Conservation (phyloP, 257 asterid genomes). For the Gardenia jasminoides region DNA sequence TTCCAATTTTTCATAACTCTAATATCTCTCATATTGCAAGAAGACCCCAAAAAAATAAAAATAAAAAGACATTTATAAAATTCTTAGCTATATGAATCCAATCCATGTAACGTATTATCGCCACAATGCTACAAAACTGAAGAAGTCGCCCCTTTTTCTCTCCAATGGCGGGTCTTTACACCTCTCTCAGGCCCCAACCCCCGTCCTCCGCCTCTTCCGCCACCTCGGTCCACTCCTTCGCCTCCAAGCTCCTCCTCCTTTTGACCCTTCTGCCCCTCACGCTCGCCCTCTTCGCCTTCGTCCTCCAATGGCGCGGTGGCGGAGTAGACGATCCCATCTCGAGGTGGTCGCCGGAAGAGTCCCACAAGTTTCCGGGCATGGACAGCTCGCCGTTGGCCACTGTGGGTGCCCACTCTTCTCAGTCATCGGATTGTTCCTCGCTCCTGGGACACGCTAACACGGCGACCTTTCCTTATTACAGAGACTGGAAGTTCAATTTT, state of each 20-base stretch:
- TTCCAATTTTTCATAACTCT: too few species aligned
- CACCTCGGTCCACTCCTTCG: constrained; percentile 25
- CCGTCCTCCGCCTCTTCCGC: constrained; percentile 36
- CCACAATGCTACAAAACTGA: not conserved
- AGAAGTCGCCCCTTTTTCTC: not conserved
- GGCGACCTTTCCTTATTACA: constrained; percentile 50
- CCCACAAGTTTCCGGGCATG: constrained; percentile 52
- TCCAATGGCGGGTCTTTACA: constrained; percentile 46
- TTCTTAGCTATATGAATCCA: too few species aligned
- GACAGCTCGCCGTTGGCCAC: constrained; percentile 36
- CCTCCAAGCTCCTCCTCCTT: constrained; percentile 38
- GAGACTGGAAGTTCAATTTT: constrained; percentile 38
- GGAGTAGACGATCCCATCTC: constrained; percentile 49
- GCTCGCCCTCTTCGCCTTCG: constrained; percentile 44
- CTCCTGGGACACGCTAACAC: constrained; percentile 18
- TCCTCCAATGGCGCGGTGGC: constrained; percentile 57
- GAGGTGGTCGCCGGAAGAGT: constrained; percentile 46
- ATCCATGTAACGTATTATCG: too few species aligned
- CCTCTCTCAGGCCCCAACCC: constrained; percentile 39
- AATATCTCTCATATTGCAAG: too few species aligned
- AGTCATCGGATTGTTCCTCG: constrained; percentile 35
- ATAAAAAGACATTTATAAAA: too few species aligned
- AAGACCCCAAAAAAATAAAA: too few species aligned
- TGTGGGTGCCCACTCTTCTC: constrained; percentile 20
- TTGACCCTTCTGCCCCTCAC: constrained; percentile 43